Evolutionary conservation across 352 stramenopile species (phyloP), one percentile per base, ranked within the genome.

Genomic region (Blastocystis sp.): DNA sequence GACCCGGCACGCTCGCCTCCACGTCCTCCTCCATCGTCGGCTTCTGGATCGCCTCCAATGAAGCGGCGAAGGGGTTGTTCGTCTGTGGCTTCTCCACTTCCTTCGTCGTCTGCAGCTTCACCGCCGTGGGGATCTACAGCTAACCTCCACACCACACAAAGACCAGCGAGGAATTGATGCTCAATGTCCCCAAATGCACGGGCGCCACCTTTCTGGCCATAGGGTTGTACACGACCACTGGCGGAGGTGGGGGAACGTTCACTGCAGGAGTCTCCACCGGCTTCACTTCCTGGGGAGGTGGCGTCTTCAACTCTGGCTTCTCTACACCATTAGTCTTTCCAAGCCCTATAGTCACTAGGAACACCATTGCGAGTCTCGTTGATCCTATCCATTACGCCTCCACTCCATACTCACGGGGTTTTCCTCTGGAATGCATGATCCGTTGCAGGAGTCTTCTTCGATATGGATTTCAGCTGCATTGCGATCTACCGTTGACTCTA

Each of bases 361-460:
- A 45, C 70, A 45, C 66, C 60, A 28, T 24, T 84, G 68, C 24
- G 74, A 11, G 64, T 48, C 52, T 84, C 21, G 54, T 84, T 84
- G 52, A 84, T 84, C 34, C 74, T 84, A 84, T 34, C 34, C 52
- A 70, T 84, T 14, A 84, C 9, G 9, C 14, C 21, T 0, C 66
- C 21, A 38, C 17, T 38, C 3, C 7, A 14, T 45, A 3, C 11
- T 28, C 28, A 84, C 74, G 74, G 40, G 14, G 52, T 43, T 84
- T 70, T 84, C 42, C 14, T 62, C 57, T 48, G 40, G 42, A 84
- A 84, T n/a, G 57, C 60, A 63, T 70, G 69, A 48, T 84, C 74
- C 66, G 74, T 84, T 68, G 65, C 45, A 68, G 57, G 57, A 48
- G 45, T 62, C 57, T 84, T 84, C 74, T 84, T 84, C 9, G 74